Base-by-base conservation (phyloP, 306 rosid genomes). In the Cyclanthera cordifolia region DNA sequence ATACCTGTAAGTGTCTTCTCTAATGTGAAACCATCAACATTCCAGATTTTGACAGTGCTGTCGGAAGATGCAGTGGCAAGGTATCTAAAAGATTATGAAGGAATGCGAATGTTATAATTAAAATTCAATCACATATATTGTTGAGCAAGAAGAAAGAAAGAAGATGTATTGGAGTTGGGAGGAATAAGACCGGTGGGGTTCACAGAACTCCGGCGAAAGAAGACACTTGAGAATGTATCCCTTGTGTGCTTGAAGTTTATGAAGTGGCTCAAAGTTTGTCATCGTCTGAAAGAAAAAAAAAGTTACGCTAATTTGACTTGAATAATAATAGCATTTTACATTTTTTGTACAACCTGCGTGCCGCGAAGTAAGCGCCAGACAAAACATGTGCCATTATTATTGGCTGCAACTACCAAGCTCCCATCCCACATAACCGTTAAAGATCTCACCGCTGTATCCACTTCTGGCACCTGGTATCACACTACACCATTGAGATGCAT, bases 361-460 rank as follows among this genome's bases (percentile, higher is more conserved):
- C 99, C 99, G 37, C 86, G 91, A 78, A 90, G 72, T 80, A 94
- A 78, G 78, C 96, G 97, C 99, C 99, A 94, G 78, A 94, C 99
- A 53, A 88, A 94, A 75, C 99, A 94, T 8, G 97, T 94, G 76
- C 99, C 97, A 19, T 86, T 82, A 82, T 94, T 94, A 88, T 94
- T 94, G 79, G 97, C 99, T 46, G 99, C 97, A 76, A 94, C 99
- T 60, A 94, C 99, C 86, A 94, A 73, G 83, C 96, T 94, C 32
- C 99, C 99, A 77, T 94, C 99, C 99, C 99, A 90, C 99, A 94
- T 94, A 45, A 94, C 95, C 32, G 99, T 94, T 66, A 90, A 77
- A 27, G 97, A 94, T 78, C 99, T 95, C 54, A 94, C 99, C 41
- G 97, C 99, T 1, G 97, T 94, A 74, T 94, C 99, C 71, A 88